Evolutionary conservation across 495 filamentous ascomycete species (phyloP), one percentile per base, ranked within the genome.

Genomic region (Penicillium paradoxum): DNA sequence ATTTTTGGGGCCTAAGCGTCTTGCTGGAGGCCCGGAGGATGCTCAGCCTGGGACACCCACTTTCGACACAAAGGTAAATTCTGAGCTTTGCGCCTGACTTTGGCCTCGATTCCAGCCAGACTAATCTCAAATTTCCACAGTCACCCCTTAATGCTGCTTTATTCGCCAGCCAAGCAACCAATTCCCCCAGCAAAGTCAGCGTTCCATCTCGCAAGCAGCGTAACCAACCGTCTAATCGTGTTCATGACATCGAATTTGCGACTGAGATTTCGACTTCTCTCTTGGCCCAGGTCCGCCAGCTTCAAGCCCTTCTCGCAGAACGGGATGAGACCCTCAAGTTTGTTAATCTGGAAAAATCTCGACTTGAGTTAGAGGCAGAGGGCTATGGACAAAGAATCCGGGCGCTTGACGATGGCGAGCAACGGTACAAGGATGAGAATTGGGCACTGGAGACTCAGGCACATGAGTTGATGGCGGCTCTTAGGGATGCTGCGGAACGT

Each of bases 391-490:
- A 91, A 64, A 84, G 90, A 10, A 75, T 97, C 42, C 86, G 86
- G 59, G 77, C 76, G 6, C 74, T 97, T 30, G 91, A 96, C 60
- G 93, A 97, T 67, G 95, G 87, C 60, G 93, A 98, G 71, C 86
- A 90, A 66, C 83, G 88, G 15, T 95, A 91, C 68, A 97, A 96
- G 67, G 93, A 98, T 63, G 92, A 96, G 65, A 98, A 97, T 63
- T 98, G 93, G 93, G 88, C 86, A 54, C 78, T 98, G 38, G 93
- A 97, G 70, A 90, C 90, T 1, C 85, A 87, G 58, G 81, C 89
- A 22, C 93, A 95, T 51, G 91, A 97, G 47, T 73, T 91, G 22
- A 76, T 86, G 54, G 80, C 87, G 7, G 69, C 78, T 14, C 75
- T 80, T 40, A 85, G 81, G 62, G 90, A 93, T 9, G 79, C 86